Percentiles rank a stretch among this genome's conserved stretches.
Evolutionary conservation across 768 basidiomycete species (phyloP).

Genomic region (Daedaleopsis sinensis): DNA sequence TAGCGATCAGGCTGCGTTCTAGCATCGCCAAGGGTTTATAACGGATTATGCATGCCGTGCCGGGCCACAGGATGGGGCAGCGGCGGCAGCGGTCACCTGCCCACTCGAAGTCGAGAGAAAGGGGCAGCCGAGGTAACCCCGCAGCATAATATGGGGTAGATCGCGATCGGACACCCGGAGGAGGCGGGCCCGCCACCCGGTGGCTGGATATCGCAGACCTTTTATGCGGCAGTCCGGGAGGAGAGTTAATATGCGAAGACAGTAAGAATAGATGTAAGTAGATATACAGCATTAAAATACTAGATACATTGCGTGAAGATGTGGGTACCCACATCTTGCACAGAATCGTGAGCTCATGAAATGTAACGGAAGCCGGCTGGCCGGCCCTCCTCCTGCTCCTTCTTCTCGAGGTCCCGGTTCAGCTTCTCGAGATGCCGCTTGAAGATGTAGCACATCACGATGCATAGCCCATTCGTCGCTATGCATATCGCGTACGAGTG

Average conservation of each 20-base stretch:
- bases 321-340: too few relatives aligned
- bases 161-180: conserved; percentile 5
- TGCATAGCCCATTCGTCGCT: conserved; percentile 47
- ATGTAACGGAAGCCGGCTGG: conserved; percentile 46
- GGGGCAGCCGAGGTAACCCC: too few relatives aligned
- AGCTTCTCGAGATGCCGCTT: conserved; percentile 32
- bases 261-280: background rate
- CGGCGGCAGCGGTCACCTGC: background rate
- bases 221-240: too few relatives aligned
- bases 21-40: background rate
- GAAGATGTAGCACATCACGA: conserved; percentile 42
- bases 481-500: conserved; percentile 78
- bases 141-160: too few relatives aligned
- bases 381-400: conserved; percentile 45
- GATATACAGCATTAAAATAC: background rate
- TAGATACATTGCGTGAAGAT: background rate
- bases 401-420: conserved; percentile 37
- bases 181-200: background rate
- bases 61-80: too few relatives aligned
- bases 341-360: conserved; percentile 11
- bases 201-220: background rate
- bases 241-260: too few relatives aligned
- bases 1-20: background rate
- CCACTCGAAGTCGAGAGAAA: too few relatives aligned
- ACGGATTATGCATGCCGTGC: background rate